phyloP scores from a whole-genome alignment of 176 grass and related monocot genomes.

The Pontederia crassipes region DNA sequence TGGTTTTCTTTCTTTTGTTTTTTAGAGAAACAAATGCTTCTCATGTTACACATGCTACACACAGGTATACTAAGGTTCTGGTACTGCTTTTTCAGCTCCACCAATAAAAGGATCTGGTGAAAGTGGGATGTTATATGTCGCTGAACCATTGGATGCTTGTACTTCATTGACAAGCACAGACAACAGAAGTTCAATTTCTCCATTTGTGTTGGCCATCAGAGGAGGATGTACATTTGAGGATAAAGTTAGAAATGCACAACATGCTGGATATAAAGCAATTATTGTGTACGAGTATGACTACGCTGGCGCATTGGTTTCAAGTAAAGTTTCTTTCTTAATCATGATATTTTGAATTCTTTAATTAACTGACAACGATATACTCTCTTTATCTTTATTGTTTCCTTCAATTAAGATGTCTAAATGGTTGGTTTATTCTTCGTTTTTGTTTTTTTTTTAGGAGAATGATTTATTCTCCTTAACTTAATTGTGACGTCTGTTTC shows the following conservation, averaged over 20 bases:
- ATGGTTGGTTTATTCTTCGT: too few species aligned
- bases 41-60: neutral
- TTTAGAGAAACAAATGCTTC: neutral
- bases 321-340: conserved; percentile 38
- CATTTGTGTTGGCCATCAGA: conserved; percentile 63
- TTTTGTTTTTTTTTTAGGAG: too few species aligned
- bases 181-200: conserved; percentile 26
- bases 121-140: conserved; percentile 48
- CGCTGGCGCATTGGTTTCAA: conserved; percentile 56
- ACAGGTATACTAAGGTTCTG: neutral
- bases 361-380: neutral
- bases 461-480: too few species aligned
- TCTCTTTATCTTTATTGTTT: too few species aligned
- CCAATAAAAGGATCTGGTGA: conserved; percentile 73
- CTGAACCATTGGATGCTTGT: conserved; percentile 76
- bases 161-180: conserved; percentile 42
- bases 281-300: conserved; percentile 86
- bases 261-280: conserved; percentile 87
- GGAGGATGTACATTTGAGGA: conserved; percentile 84
- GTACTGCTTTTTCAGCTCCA: conserved; percentile 44
- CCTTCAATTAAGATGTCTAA: too few species aligned
- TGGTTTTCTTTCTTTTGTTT: neutral
- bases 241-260: conserved; percentile 79
- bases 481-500: too few species aligned
- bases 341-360: neutral